Conservation (phyloP, 1,139 yeast genomes). For the Tardiomyces blankii region DNA sequence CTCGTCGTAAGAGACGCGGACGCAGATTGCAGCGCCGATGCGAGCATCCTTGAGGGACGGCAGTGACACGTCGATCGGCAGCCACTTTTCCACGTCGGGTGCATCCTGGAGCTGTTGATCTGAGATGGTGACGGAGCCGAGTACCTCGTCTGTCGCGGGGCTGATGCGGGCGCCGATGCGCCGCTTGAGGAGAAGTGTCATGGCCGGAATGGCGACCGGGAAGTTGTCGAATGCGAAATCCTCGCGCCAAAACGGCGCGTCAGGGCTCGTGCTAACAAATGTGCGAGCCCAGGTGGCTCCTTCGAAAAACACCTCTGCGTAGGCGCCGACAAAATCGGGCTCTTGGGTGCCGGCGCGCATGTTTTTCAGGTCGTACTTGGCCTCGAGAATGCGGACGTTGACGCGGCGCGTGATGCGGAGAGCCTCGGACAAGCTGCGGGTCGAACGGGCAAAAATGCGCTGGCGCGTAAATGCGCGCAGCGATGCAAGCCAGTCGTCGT, state of each 20-base stretch:
- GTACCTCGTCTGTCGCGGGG: constrained; percentile 26
- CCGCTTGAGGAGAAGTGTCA: constrained; percentile 13
- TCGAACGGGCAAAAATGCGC: constrained; percentile 37
- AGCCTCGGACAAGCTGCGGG: constrained; percentile 17
- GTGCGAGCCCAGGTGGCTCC: constrained; percentile 48
- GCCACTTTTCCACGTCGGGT: constrained; percentile 14
- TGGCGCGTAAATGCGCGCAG: constrained; percentile 55
- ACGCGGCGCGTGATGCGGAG: constrained; percentile 48
- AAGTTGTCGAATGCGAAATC: constrained; percentile 37
- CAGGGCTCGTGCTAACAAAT: constrained; percentile 32
- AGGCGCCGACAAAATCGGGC: constrained; percentile 19
- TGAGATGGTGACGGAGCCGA: constrained; percentile 14
- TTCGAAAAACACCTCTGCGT: constrained; percentile 46
- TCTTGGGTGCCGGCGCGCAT: constrained; percentile 7
- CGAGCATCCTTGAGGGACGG: neutral
- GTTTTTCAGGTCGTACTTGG: constrained; percentile 25
- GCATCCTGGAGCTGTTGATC: constrained; percentile 5
- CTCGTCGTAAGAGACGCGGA: constrained; percentile 44
- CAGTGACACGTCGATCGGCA: constrained; percentile 8
- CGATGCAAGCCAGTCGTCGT: constrained; percentile 79
- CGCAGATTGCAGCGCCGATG: constrained; percentile 36
- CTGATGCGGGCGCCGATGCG: constrained; percentile 6
- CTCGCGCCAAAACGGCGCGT: constrained; percentile 48
- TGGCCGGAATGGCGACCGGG: constrained; percentile 15
- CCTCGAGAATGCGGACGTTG: constrained; percentile 54